Evolutionary conservation across 306 rosid genomes (phyloP), one percentile per base, ranked within the genome.

Genomic region (Lupinus albus): DNA sequence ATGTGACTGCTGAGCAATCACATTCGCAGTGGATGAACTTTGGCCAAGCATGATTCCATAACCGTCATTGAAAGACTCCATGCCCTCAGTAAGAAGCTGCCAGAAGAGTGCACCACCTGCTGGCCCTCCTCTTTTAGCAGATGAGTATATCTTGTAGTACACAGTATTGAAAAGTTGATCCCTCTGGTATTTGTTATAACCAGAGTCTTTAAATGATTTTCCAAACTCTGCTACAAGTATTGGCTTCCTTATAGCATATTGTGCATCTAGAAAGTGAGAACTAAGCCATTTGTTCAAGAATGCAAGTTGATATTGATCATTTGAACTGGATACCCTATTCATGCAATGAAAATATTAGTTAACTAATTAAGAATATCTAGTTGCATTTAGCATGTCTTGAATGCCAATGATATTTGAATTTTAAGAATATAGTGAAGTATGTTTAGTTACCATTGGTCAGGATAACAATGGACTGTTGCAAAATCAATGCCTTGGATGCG

Each of bases 1-100:
- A 63, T 76, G 87, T 48, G 95, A 82, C 39, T 92, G 96, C 11
- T 79, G 86, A 50, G 95, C 78, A 30, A 92, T 92, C 16, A 87
- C 47, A 58, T 84, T 84, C 5, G 88, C 95, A 0, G 96, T 92
- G 11, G 96, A 87, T 44, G 92, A 82, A 72, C 85, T 79, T 64
- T 85, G 88, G 28, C 89, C 88, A 28, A 89, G 83, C 61, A 81
- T 68, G 68, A 92, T 61, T 5, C 91, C 98, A 6, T 92, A 92
- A 0, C 96, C 96, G 14, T 92, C 98, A 4, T 86, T 69, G 47
- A 89, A 87, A 4, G 96, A 84, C 71, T 85, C 88, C 96, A 89
- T 87, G 1, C 95, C 96, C 49, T 83, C 83, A 0, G 92, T 84
- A 11, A 89, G 80, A 58, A 92, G 98, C 73, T 92, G 98, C 98